Conservation (phyloP, 1,284 basidiomycete genomes). For the Austroboletus novae-zelandiae region DNA sequence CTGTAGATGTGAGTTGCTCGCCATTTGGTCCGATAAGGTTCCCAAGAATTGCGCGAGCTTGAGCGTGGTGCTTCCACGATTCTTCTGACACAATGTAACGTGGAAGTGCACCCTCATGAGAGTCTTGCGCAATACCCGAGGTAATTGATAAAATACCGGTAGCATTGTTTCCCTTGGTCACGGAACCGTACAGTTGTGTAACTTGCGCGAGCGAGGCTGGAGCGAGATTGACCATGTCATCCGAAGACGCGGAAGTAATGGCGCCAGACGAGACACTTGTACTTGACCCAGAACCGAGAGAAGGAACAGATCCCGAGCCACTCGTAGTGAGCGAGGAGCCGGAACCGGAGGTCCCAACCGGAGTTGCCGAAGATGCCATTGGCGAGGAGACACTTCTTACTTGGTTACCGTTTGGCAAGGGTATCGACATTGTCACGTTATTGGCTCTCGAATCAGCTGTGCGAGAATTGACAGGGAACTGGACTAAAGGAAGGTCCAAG, state of each 20-base stretch:
- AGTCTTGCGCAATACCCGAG: constrained; percentile 39
- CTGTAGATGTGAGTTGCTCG: constrained; percentile 79
- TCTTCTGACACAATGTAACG: constrained; percentile 64
- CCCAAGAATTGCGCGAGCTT: constrained; percentile 73
- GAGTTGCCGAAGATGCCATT: constrained; percentile 50
- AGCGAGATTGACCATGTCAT: constrained; percentile 48
- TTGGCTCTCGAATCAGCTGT: constrained; percentile 32
- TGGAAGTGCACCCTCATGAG: constrained; percentile 40
- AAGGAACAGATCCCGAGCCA: constrained; percentile 52
- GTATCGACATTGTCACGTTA: constrained; percentile 45
- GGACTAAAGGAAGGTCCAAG: constrained; percentile 49
- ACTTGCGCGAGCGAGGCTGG: constrained; percentile 44
- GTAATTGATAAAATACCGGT: constrained; percentile 39
- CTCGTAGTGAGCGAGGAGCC: constrained; percentile 48
- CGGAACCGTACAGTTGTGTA: constrained; percentile 45
- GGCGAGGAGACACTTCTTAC: constrained; percentile 65
- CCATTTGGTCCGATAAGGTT: constrained; percentile 82
- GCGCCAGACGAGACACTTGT: constrained; percentile 43
- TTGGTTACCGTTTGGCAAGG: constrained; percentile 42
- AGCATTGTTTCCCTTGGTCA: constrained; percentile 31
- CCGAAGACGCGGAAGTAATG: constrained; percentile 45
- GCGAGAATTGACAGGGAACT: constrained; percentile 38
- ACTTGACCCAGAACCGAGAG: constrained; percentile 55
- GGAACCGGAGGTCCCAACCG: constrained; percentile 50
- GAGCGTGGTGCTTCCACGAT: constrained; percentile 79